phyloP scores from a whole-genome alignment of 164 flowering plant species.

The Annona cherimola region DNA sequence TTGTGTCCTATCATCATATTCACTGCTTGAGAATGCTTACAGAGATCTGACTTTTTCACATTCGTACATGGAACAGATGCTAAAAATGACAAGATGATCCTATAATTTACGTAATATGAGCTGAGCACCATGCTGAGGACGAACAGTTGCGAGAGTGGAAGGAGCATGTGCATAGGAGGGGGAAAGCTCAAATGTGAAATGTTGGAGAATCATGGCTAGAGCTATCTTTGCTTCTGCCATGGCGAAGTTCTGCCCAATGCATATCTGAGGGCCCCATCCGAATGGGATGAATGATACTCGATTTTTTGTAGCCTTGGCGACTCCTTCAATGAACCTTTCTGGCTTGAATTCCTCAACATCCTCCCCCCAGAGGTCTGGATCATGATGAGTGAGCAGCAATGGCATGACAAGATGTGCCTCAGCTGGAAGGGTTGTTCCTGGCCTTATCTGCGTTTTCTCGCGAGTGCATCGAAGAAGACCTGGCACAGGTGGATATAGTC shows the following conservation, averaged over 20 bases:
- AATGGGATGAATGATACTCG: constrained; percentile 12
- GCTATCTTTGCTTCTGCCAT: constrained; percentile 13
- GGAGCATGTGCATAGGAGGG: background rate
- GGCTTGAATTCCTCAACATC: constrained; percentile 14
- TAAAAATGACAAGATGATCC: background rate
- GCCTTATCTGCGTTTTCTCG: background rate
- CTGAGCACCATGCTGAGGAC: constrained; percentile 12
- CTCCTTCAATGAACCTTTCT: constrained; percentile 11
- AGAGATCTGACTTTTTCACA: too few species aligned
- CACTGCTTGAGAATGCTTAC: too few species aligned
- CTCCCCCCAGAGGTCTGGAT: constrained; percentile 3
- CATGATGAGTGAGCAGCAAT: constrained; percentile 5
- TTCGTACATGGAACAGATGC: too few species aligned
- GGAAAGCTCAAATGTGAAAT: constrained; percentile 9
- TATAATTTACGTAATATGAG: constrained; percentile 4
- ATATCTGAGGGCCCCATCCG: constrained; percentile 11
- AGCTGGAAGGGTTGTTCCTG: constrained; percentile 2
- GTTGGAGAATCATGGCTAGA: constrained; percentile 8
- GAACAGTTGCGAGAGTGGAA: constrained; percentile 1
- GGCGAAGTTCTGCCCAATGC: constrained; percentile 8
- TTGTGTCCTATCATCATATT: too few species aligned
- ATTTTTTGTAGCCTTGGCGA: constrained; percentile 9
- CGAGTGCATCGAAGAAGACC: background rate
- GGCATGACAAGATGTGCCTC: constrained; percentile 1
- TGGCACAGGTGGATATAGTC: constrained; percentile 2